Base-by-base conservation (phyloP, 352 stramenopile species). In the Globisporangium ultimum region DNA sequence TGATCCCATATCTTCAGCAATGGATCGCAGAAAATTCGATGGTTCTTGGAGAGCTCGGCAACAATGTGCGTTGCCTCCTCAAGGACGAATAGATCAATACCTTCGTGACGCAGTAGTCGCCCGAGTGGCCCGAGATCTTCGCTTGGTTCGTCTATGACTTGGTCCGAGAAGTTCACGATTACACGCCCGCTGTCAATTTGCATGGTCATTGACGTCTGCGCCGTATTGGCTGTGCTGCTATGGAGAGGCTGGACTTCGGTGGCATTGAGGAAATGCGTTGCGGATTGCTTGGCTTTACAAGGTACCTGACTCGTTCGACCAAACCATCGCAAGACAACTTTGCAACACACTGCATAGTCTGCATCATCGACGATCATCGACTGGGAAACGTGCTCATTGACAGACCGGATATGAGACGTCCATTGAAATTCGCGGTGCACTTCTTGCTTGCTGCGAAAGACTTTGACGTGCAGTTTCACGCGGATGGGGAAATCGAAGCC, bases 11-110 rank as follows among this genome's bases (percentile, higher is more conserved):
- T 40, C 36, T 32, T 18, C 20, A 74, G 21, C 14, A 22, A 10
- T 0, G 42, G 9, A 18, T 59, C 42, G 10, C 55, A 63, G 38
- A 76, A 76, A 32, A 76, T 63, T 17, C 7, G n/a, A 14, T 66
- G 50, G 46, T 47, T 72, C 42, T 73, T 71, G 52, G 46, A 55
- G 11, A 76, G 48, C 24, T 76, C 66, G 10, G 58, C 49, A 4
- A 76, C 60, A 34, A 76, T 71, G 3, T 52, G 56, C 4, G 66
- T 34, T 5, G 46, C 53, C 5, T 76, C 63, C 9, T 40, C 28
- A 3, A 69, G n/a, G 1, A 72, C 38, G 7, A 40, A 5, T 7
- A 20, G 17, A 5, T 49, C n/a, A 7, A 67, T 45, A 7, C 15
- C 18, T 8, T 55, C 55, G 18, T 60, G 28, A 17, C 43, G 32